Base-by-base conservation (phyloP, 345 rosid genomes). In the Zanthoxylum bungeanum region DNA sequence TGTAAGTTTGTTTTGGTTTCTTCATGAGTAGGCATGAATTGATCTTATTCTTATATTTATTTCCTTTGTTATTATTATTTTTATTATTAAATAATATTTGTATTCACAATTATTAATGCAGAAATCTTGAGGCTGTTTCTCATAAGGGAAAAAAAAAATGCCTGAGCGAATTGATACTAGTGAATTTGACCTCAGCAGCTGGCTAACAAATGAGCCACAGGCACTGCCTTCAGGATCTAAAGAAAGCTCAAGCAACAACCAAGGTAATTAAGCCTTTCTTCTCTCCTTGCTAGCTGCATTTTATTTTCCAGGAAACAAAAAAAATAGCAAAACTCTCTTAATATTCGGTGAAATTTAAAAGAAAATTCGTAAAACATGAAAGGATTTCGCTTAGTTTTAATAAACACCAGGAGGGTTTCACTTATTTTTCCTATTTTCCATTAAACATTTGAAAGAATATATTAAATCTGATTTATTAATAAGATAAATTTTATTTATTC, bases 211-310 rank as follows among this genome's bases (percentile, higher is more conserved):
- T 37, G 17, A 14, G 31, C 8, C 60, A 4, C 66, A 60, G 22
- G 4, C 24, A 50, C 63, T 10, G 44, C n/a, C 65, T 39, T 50
- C 40, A 22, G 40, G 9, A 51, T 42, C 60, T 7, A 30, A 14
- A 10, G 60, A 52, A 61, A 34, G 39, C 60, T 11, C 59, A 9
- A 30, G 65, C 25, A 10, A 11, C 10, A 61, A 44, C 14, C 21
- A 22, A 42, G 78, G 81, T 74, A 70, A 28, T 4, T n/a, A n/a
- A n/a, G n/a, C n/a, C n/a, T n/a, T n/a, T 44, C 6, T 14, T 14
- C 49, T 44, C 12, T 44, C 49, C 7, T 44, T 14, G 49, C 49
- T 44, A 3, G 49, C 49, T 14, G 49, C 49, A 44, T 44, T n/a
- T 14, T 44, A 44, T 4, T 44, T 44, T 17, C 2, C 49, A n/a